phyloP scores from a whole-genome alignment of 768 basidiomycete species.

The Tubosaeta sp. region DNA sequence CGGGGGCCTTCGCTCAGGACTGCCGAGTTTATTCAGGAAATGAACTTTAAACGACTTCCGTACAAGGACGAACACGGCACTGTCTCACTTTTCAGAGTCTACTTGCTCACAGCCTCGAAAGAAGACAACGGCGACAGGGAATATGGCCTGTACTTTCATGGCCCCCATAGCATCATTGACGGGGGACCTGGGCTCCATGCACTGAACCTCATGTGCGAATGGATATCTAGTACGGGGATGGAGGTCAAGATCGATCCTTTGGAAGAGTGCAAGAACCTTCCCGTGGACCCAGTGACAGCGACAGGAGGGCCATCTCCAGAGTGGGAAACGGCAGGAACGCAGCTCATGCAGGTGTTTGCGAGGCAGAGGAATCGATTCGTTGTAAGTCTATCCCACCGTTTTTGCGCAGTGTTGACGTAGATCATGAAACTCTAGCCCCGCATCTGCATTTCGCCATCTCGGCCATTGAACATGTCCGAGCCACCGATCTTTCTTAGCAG shows the following conservation, averaged over 20 bases:
- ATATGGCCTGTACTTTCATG: slow-evolving; percentile 23
- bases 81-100: slow-evolving; percentile 1
- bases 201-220: slow-evolving; percentile 20
- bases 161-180: slow-evolving; percentile 20
- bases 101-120: slow-evolving; percentile 10
- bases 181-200: slow-evolving; percentile 19
- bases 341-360: slow-evolving; percentile 12
- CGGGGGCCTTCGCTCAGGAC: slow-evolving; percentile 13
- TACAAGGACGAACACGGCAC: slow-evolving; percentile 8
- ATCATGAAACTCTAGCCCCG: neutral
- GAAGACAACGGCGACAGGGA: neutral
- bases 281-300: slow-evolving; percentile 22
- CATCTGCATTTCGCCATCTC: slow-evolving; percentile 7
- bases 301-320: slow-evolving; percentile 17
- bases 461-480: slow-evolving; percentile 5
- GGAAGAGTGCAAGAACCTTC: slow-evolving; percentile 26
- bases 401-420: neutral
- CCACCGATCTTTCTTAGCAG: slow-evolving; percentile 3
- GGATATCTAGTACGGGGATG: slow-evolving; percentile 17
- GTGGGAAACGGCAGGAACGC: slow-evolving; percentile 14
- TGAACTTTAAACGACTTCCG: slow-evolving; percentile 16
- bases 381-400: slow-evolving; percentile 3
- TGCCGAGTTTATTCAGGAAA: slow-evolving; percentile 13
- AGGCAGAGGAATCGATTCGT: neutral
- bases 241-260: slow-evolving; percentile 5